A percentile compares a stretch with the other conserved stretches of the same genome.
phyloP scores from a whole-genome alignment of 2,329 filamentous ascomycete species.

The Chalara sp. region DNA sequence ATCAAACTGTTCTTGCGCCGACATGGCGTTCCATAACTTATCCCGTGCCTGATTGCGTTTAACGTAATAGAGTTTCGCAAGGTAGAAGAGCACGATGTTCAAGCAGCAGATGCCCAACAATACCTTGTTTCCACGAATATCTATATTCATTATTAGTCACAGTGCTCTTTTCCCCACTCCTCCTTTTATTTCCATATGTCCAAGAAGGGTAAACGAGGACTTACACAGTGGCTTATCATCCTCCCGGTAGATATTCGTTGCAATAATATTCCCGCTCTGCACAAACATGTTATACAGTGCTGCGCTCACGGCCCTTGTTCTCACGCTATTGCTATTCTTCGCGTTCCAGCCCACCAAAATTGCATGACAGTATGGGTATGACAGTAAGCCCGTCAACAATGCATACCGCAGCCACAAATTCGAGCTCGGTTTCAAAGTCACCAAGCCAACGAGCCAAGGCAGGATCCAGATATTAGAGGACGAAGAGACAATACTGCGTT shows the following conservation, averaged over 20 bases:
- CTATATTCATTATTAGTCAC: no score
- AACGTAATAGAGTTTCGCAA: conserved; percentile 42
- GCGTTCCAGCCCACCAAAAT: conserved; percentile 36
- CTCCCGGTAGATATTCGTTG: conserved; percentile 41
- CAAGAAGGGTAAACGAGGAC: no score
- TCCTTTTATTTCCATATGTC: no score
- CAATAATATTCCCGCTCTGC: conserved; percentile 34
- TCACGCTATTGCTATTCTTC: conserved; percentile 55
- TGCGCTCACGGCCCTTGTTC: conserved; percentile 54
- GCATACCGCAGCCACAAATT: conserved; percentile 32
- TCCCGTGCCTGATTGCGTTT: conserved; percentile 35
- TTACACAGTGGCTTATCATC: conserved; percentile 44
- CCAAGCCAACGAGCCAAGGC: conserved; percentile 31
- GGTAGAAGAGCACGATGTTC: conserved; percentile 42
- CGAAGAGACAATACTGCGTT: conserved; percentile 31
- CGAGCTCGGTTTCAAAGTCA: conserved; percentile 5
- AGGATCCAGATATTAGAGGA: conserved; percentile 33
- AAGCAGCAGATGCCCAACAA: conserved; percentile 42
- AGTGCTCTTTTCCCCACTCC: no score
- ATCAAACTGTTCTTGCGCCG: conserved; percentile 29
- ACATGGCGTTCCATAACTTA: conserved; percentile 38
- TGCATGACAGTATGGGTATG: conserved; percentile 24
- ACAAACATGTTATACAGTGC: conserved; percentile 49
- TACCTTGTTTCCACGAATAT: conserved; percentile 49
- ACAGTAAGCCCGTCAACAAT: conserved; percentile 25